phyloP scores from a whole-genome alignment of 306 rosid genomes.

The Sphenostylis stenocarpa region DNA sequence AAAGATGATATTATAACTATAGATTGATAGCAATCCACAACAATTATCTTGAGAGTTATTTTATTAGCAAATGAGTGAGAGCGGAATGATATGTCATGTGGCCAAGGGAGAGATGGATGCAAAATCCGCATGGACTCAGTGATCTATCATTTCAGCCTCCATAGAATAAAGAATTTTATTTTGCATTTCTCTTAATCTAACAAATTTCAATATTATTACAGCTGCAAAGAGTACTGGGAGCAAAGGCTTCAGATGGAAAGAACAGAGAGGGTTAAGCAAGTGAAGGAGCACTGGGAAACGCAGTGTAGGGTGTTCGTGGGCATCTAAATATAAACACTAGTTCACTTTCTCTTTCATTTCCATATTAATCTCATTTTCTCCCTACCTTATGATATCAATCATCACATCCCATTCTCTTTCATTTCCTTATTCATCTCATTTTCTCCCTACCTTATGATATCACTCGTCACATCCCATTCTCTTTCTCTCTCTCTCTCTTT shows the following conservation, averaged over 20 bases:
- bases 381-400: background rate
- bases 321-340: slow-evolving; percentile 3
- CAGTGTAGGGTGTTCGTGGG: slow-evolving; percentile 66
- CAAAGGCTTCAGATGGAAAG: slow-evolving; percentile 65
- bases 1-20: too few relatives aligned
- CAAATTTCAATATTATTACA: slow-evolving; percentile 25
- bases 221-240: slow-evolving; percentile 80
- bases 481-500: too few relatives aligned
- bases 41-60: too few relatives aligned
- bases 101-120: too few relatives aligned
- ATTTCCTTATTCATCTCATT: background rate
- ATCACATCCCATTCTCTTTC: background rate
- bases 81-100: too few relatives aligned
- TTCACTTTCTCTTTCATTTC: background rate
- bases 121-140: too few relatives aligned
- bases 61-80: too few relatives aligned
- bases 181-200: background rate
- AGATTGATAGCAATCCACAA: too few relatives aligned
- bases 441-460: background rate
- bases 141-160: too few relatives aligned
- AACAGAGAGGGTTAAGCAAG: slow-evolving; percentile 72
- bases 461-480: background rate
- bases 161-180: too few relatives aligned
- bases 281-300: slow-evolving; percentile 80
- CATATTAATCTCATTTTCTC: background rate